Conservation (phyloP, 2,329 filamentous ascomycete genomes). For the Cercospora zeina region DNA sequence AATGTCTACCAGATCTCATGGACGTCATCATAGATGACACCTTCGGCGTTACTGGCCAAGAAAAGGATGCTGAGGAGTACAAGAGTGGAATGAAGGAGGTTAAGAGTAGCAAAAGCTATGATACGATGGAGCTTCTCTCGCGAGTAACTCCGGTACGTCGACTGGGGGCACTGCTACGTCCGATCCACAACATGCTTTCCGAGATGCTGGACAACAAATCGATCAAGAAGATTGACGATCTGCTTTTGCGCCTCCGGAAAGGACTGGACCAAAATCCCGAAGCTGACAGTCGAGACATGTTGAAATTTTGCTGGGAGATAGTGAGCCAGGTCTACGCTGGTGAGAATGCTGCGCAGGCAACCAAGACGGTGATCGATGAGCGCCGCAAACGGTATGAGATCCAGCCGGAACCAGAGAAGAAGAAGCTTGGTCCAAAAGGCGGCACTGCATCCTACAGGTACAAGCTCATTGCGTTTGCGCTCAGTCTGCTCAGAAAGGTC, state of each 20-base stretch:
- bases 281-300: slow-evolving; percentile 73
- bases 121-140: slow-evolving; percentile 91
- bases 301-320: slow-evolving; percentile 95
- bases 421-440: slow-evolving; percentile 57
- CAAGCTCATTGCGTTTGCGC: slow-evolving; percentile 83
- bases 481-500: slow-evolving; percentile 84
- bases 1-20: slow-evolving; percentile 77
- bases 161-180: slow-evolving; percentile 73
- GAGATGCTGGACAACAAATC: slow-evolving; percentile 83
- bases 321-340: slow-evolving; percentile 75
- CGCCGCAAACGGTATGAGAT: slow-evolving; percentile 62
- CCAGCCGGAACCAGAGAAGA: slow-evolving; percentile 73
- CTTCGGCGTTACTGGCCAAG: slow-evolving; percentile 86
- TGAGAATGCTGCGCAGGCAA: slow-evolving; percentile 43
- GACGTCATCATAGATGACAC: slow-evolving; percentile 95
- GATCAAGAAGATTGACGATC: slow-evolving; percentile 85
- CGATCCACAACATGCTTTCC: slow-evolving; percentile 73
- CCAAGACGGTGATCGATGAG: slow-evolving; percentile 24
- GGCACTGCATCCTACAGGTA: slow-evolving; percentile 76
- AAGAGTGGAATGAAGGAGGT: slow-evolving; percentile 95
- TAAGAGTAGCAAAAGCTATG: slow-evolving; percentile 96
- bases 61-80: slow-evolving; percentile 97
- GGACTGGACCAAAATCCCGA: slow-evolving; percentile 81
- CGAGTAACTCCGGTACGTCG: slow-evolving; percentile 74
- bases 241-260: slow-evolving; percentile 77